phyloP scores from a whole-genome alignment of 164 flowering plant genomes.

The Magnolia sinica region DNA sequence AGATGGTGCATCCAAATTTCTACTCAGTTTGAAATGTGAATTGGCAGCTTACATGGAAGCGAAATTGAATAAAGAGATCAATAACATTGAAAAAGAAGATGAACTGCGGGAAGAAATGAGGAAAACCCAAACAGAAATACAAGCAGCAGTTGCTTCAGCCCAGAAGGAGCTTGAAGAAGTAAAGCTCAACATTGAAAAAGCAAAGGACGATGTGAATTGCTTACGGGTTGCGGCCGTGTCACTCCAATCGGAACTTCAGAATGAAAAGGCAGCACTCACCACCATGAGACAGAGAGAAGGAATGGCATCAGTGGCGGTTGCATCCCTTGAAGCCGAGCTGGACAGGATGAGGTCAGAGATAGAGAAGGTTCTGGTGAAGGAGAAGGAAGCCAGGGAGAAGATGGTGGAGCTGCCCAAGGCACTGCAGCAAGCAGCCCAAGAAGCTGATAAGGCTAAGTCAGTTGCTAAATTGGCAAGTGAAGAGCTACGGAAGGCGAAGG shows the following conservation, averaged over 20 bases:
- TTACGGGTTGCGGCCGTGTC: conserved; percentile 72
- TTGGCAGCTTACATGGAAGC: conserved; percentile 79
- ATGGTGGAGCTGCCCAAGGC: conserved; percentile 73
- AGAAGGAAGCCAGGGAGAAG: conserved; percentile 66
- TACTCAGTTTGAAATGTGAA: conserved; percentile 61
- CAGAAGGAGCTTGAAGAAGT: conserved; percentile 81
- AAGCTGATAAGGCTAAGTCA: conserved; percentile 68
- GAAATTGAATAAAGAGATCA: conserved; percentile 41
- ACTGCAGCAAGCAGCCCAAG: conserved; percentile 69
- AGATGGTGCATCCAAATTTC: conserved; percentile 56
- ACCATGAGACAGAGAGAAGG: conserved; percentile 77
- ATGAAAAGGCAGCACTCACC: conserved; percentile 58
- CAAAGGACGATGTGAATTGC: conserved; percentile 56
- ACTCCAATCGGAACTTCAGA: conserved; percentile 62
- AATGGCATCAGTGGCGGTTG: conserved; percentile 73
- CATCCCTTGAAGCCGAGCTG: conserved; percentile 83
- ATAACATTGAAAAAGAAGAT: conserved; percentile 15
- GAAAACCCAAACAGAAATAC: conserved; percentile 36
- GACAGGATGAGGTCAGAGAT: conserved; percentile 55
- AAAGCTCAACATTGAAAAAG: conserved; percentile 63
- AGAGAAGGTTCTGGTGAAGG: conserved; percentile 52
- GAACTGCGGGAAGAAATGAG: conserved; percentile 25
- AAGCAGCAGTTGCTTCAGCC: conserved; percentile 53
- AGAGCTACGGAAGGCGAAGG: conserved; percentile 62
- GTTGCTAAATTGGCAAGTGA: conserved; percentile 49